Conservation (phyloP, 352 stramenopile genomes). For the Globisporangium heterothallicum region DNA sequence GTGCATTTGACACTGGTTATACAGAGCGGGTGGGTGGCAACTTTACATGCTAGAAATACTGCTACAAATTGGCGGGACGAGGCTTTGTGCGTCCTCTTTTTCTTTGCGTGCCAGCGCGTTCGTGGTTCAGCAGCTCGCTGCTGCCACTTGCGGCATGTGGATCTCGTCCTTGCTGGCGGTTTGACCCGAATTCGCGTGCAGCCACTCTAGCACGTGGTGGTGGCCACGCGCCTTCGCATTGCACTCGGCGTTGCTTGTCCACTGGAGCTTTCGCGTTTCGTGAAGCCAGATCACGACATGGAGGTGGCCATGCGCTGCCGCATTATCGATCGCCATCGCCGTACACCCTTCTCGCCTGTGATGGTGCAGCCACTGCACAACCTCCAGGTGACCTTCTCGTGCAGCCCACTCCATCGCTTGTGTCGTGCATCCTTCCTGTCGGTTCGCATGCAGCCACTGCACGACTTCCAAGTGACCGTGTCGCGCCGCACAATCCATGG, state of each 20-base stretch:
- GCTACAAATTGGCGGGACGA: too few relatives aligned
- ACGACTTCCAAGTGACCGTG: conserved; percentile 1
- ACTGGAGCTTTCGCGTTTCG: background rate
- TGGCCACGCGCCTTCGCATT: background rate
- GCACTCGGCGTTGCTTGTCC: background rate
- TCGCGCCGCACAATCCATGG: background rate
- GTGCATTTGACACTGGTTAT: too few relatives aligned
- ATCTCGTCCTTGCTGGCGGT: background rate
- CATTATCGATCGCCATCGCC: background rate
- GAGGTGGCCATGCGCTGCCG: background rate
- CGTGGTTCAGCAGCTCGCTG: background rate
- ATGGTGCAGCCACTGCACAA: background rate
- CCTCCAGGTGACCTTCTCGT: background rate
- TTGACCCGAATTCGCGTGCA: background rate
- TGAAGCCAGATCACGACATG: conserved; percentile 1
- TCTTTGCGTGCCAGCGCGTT: too few relatives aligned
- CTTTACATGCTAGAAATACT: too few relatives aligned
- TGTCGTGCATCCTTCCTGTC: background rate
- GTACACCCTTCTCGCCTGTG: background rate
- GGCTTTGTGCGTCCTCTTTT: too few relatives aligned
- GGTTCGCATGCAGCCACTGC: conserved; percentile 5
- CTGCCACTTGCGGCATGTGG: background rate
- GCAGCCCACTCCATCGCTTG: background rate
- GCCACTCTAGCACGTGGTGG: background rate
- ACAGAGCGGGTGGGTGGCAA: too few relatives aligned